A percentile compares a stretch with the other conserved stretches of the same genome.
phyloP scores from a whole-genome alignment of 306 rosid species.

The Lablab purpureus region DNA sequence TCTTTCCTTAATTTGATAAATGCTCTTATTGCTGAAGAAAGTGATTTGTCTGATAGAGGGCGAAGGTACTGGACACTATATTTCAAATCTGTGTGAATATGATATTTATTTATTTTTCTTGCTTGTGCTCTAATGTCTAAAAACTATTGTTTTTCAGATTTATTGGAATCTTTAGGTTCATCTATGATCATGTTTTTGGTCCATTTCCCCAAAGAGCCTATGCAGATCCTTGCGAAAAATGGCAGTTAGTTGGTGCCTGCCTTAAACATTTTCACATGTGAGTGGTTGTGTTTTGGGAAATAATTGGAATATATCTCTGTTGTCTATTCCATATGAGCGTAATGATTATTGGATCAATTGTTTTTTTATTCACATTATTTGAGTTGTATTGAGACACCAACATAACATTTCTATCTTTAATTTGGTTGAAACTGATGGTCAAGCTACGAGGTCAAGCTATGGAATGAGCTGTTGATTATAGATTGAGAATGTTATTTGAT shows the following conservation, averaged over 20 bases:
- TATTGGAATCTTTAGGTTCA: constrained; percentile 92
- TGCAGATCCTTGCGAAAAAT: constrained; percentile 85
- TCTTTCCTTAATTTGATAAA: constrained; percentile 93
- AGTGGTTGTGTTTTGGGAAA: constrained; percentile 53
- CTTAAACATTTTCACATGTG: constrained; percentile 92
- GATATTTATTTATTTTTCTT: constrained; percentile 11
- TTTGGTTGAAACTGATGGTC: constrained; percentile 32
- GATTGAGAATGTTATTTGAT: constrained; percentile 28
- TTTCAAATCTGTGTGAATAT: constrained; percentile 24
- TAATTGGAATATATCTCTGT: constrained; percentile 11
- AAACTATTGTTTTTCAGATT: constrained; percentile 61
- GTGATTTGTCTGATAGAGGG: constrained; percentile 92
- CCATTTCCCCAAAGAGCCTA: constrained; percentile 99
- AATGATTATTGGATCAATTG: constrained; percentile 11
- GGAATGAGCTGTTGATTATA: constrained; percentile 9
- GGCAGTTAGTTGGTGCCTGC: constrained; percentile 93
- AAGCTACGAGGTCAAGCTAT: constrained; percentile 16
- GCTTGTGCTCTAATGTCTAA: constrained; percentile 24
- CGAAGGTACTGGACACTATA: constrained; percentile 64
- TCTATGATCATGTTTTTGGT: constrained; percentile 96
- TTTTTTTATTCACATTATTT: background rate
- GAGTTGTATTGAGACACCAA: constrained; percentile 8
- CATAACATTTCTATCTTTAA: constrained; percentile 19
- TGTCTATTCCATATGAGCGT: constrained; percentile 11
- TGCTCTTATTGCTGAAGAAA: constrained; percentile 92